These are phyloP conservation scores for Colletotrichum endophyticum DNA, from an alignment of 2,329 filamentous ascomycete genomes.

Conservation along the genomic window DNA sequence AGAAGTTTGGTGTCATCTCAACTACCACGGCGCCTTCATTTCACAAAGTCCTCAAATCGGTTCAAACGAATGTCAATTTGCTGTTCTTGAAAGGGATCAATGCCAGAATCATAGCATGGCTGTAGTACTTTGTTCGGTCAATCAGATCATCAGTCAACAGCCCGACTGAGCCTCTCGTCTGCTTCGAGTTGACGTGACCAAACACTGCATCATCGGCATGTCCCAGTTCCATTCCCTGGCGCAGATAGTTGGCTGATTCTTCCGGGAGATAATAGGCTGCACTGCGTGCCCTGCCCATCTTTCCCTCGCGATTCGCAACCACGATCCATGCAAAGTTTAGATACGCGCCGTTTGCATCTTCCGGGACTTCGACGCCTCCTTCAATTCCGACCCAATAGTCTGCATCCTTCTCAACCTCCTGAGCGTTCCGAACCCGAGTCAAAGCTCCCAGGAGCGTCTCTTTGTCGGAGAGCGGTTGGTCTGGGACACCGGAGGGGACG, in stretches of 20 bases:
- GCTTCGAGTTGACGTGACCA: conserved; percentile 40
- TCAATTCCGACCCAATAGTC: conserved; percentile 47
- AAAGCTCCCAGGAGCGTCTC: conserved; percentile 42
- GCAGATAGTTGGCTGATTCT: conserved; percentile 38
- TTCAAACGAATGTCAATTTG: conserved; percentile 31
- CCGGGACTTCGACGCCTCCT: conserved; percentile 38
- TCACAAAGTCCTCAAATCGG: neutral
- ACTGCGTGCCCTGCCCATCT: conserved; percentile 40
- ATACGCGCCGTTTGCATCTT: conserved; percentile 26
- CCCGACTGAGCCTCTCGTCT: conserved; percentile 42
- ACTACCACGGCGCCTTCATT: neutral
- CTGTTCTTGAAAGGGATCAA: conserved; percentile 44
- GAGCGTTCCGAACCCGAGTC: conserved; percentile 39
- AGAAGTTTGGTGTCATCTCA: neutral
- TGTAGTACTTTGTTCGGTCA: conserved; percentile 39
- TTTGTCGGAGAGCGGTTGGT: conserved; percentile 42
- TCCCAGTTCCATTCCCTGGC: conserved; percentile 42
- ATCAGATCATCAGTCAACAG: conserved; percentile 42
- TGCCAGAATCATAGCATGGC: conserved; percentile 43
- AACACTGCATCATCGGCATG: conserved; percentile 43
- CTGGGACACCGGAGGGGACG: conserved; percentile 41
- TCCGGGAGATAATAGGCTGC: conserved; percentile 40
- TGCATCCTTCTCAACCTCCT: conserved; percentile 30
- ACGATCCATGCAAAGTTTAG: conserved; percentile 47
- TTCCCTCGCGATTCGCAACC: conserved; percentile 30